phyloP scores from a whole-genome alignment of 345 rosid species.

The Rhizophora apiculata region DNA sequence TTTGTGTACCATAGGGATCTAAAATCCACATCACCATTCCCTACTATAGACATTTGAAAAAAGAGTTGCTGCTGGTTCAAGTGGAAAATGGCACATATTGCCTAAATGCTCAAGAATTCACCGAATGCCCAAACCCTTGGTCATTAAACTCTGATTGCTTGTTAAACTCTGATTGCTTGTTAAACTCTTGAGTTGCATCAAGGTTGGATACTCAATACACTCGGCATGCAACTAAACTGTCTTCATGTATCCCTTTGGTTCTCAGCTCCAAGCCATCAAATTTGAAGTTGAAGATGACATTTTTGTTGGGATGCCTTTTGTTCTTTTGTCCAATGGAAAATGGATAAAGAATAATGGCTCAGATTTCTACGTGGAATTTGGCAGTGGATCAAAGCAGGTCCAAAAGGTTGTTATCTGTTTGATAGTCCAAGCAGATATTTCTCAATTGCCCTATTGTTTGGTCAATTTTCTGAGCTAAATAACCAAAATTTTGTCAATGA shows the following conservation, averaged over 20 bases:
- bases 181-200: too few species aligned
- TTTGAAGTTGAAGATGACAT: conserved; percentile 69
- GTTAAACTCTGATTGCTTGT: too few species aligned
- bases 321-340: conserved; percentile 58
- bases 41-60: neutral
- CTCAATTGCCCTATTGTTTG: conserved; percentile 11
- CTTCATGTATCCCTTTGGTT: conserved; percentile 9
- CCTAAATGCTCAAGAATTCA: neutral
- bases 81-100: neutral
- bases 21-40: conserved; percentile 1
- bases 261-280: conserved; percentile 73
- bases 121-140: neutral
- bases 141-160: too few species aligned
- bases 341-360: conserved; percentile 79
- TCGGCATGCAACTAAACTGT: too few species aligned
- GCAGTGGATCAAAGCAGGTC: conserved; percentile 43
- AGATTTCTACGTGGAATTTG: conserved; percentile 77
- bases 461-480: conserved; percentile 8
- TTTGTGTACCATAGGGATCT: conserved; percentile 10
- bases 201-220: too few species aligned
- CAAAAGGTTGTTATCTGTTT: conserved; percentile 57
- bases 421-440: conserved; percentile 10
- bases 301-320: conserved; percentile 91
- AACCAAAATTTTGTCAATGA: conserved; percentile 19
- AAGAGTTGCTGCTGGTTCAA: neutral